Evolutionary conservation across 805 yeast species (phyloP).

Genomic region (Metschnikowia vanudenii): DNA sequence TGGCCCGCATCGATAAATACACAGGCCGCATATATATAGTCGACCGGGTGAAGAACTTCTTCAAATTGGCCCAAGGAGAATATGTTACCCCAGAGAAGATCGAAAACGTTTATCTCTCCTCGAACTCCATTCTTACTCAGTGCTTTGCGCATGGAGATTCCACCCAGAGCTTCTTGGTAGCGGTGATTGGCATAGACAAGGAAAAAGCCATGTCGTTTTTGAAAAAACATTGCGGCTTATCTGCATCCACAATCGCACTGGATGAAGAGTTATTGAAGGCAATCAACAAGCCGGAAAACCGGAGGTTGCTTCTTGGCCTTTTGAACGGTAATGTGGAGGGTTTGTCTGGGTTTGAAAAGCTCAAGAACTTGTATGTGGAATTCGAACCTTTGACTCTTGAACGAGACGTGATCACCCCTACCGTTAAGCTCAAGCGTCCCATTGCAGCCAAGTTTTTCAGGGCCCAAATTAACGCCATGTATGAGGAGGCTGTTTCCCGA

Average conservation of each 20-base stretch:
- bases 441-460: slow-evolving; percentile 46
- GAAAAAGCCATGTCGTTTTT: slow-evolving; percentile 18
- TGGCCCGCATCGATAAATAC: slow-evolving; percentile 17
- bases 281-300: slow-evolving; percentile 19
- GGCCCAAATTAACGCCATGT: slow-evolving; percentile 41
- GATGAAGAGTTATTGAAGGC: slow-evolving; percentile 17
- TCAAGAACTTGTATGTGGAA: slow-evolving; percentile 27
- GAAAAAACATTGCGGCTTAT: slow-evolving; percentile 14
- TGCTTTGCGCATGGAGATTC: slow-evolving; percentile 21
- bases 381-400: slow-evolving; percentile 29
- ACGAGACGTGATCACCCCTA: slow-evolving; percentile 28
- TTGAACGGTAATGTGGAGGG: slow-evolving; percentile 15
- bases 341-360: slow-evolving; percentile 24
- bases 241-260: slow-evolving; percentile 14
- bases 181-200: slow-evolving; percentile 24
- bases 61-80: slow-evolving; percentile 54
- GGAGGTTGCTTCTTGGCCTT: slow-evolving; percentile 12
- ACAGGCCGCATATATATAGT: slow-evolving; percentile 54
- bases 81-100: slow-evolving; percentile 76
- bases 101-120: slow-evolving; percentile 54
- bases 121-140: slow-evolving; percentile 18
- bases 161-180: slow-evolving; percentile 17
- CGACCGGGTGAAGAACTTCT: slow-evolving; percentile 78
- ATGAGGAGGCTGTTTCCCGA: slow-evolving; percentile 45
- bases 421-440: slow-evolving; percentile 44